Evolutionary conservation across 2,329 filamentous ascomycete species (phyloP), one percentile per base, ranked within the genome.

Genomic region (Colletotrichum sp.): DNA sequence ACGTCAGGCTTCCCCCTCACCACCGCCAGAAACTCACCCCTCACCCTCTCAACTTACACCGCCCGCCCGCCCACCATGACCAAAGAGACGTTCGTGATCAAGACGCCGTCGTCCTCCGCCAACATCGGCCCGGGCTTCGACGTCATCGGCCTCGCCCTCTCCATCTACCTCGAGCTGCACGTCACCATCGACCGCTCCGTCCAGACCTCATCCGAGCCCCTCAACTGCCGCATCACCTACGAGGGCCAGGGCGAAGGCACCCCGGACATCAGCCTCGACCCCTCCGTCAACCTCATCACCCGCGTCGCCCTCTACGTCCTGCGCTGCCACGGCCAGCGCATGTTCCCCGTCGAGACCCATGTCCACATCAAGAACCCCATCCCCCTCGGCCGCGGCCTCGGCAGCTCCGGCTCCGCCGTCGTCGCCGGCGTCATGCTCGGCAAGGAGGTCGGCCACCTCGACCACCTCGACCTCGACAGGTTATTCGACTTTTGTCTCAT

Each of bases 101-200:
- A 91, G 86, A 95, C 95, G 77, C 96, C 96, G 79, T 98, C 95
- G 88, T 99, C 96, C 76, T 98, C 96, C 77, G 96, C 96, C 87
- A 99, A 99, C 89, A 98, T 99, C 83, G 96, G 95, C 80, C 96
- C 96, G 65, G 96, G 96, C 75, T 99, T 99, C 89, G 96, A 99
- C 89, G 96, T 98, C 81, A 98, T 99, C 84, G 95, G 97, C 80
- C 93, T 99, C 77, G 96, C 96, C 10, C 90, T 99, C 80, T 98
- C 96, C 79, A 93, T 98, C 85, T 98, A 96, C 88, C 94, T 99
- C 79, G 96, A 98, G 88, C 89, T 99, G 72, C 91, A 93, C 78
- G 94, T 99, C 84, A 95, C 93, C 78, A 90, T 98, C 82, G 91
- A 94, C 84, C 88, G 92, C 75, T 85, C 88, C 80, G 87, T 88